These are phyloP conservation scores for Saccharum officinarum DNA, from an alignment of 176 grass and related monocot species.

Conservation along the genomic window DNA sequence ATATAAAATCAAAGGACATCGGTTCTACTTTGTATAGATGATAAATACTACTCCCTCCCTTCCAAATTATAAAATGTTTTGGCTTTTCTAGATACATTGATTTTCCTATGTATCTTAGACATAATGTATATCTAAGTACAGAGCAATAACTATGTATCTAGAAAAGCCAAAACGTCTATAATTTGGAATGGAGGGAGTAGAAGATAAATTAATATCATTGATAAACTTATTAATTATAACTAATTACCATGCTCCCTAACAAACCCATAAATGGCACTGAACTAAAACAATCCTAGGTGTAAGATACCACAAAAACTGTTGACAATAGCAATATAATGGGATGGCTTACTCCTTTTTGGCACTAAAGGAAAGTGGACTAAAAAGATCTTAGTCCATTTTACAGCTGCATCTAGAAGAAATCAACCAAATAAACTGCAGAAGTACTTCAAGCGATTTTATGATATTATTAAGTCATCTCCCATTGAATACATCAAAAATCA, in stretches of 20 bases:
- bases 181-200: background rate
- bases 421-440: background rate
- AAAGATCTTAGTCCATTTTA: constrained; percentile 5
- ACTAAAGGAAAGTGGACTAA: background rate
- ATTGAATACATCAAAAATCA: constrained; percentile 7
- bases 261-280: background rate
- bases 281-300: background rate
- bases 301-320: background rate
- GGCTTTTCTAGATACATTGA: too few relatives aligned
- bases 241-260: background rate
- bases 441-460: background rate
- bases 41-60: background rate
- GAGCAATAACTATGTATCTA: too few relatives aligned
- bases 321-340: background rate
- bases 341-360: background rate
- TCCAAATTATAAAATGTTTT: too few relatives aligned
- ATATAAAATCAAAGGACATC: background rate
- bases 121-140: too few relatives aligned
- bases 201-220: background rate
- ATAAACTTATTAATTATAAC: background rate
- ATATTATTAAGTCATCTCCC: background rate
- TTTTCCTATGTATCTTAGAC: too few relatives aligned
- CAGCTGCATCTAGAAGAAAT: background rate
- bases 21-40: background rate
- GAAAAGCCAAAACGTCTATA: too few relatives aligned